Conservation (phyloP, 148 eudicot species). For the Suaeda aralocaspica region DNA sequence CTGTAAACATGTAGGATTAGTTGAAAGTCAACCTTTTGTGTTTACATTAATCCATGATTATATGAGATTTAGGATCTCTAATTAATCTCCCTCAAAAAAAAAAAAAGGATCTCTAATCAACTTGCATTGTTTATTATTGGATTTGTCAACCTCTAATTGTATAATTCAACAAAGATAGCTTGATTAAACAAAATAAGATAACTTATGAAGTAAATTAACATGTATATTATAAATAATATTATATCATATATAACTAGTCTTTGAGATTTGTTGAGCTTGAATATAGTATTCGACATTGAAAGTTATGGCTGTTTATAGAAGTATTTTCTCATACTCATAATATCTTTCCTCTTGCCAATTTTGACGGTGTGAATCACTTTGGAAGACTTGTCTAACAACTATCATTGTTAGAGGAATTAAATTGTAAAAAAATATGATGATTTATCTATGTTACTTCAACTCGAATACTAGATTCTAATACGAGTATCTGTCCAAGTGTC, state of each 20-base stretch:
- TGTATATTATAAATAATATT: no score
- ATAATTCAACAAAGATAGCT: neutral
- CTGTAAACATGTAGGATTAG: neutral
- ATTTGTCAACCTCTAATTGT: neutral
- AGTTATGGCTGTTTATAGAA: neutral
- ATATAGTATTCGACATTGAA: neutral
- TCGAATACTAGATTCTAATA: no score
- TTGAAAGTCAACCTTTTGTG: constrained; percentile 9
- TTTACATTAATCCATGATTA: neutral
- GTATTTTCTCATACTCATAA: no score
- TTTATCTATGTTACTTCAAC: no score
- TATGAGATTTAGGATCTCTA: neutral
- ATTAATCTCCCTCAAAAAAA: neutral
- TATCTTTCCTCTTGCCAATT: no score
- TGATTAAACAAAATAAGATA: neutral
- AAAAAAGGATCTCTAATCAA: no score
- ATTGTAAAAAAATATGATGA: no score
- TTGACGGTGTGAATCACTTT: neutral
- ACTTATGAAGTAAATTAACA: neutral
- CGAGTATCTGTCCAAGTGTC: no score
- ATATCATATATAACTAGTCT: neutral
- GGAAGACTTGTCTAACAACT: neutral
- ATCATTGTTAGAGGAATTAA: no score
- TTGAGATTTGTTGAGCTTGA: neutral
- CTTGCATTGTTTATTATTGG: no score